Base-by-base conservation (phyloP, 2,329 filamentous ascomycete species). In the Diaporthe ampelina region DNA sequence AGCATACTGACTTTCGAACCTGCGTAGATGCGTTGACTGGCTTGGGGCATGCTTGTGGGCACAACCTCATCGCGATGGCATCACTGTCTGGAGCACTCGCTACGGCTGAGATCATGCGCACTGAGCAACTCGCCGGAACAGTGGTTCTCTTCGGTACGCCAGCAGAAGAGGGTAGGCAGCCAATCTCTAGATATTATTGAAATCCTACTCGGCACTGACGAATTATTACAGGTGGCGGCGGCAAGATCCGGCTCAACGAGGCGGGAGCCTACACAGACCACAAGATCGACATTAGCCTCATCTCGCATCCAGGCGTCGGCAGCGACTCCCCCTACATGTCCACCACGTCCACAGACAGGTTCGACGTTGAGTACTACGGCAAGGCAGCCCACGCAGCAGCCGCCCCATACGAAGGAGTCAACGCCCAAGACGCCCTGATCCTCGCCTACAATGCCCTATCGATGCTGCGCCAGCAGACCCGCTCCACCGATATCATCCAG, bases 71-170 rank as follows among this genome's bases (percentile, higher is more conserved):
- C 24, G 59, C 59, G 24, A 63, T 63, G 59, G 59, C 59, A 19
- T 63, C 59, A 3, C 24, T 63, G 5, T 26, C 24, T n/a, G 59
- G 59, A 3, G 59, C 59, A 15, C 59, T 63, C 1, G 59, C 59
- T 15, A 63, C 59, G 3, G 59, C 59, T 48, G 59, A 63, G 40
- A 48, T 63, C 24, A 15, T 63, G 59, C 59, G 59, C 9, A 48
- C 4, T 8, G 59, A 63, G 40, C 9, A 63, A 81, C 81, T 63
- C 86, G 87, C 43, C 77, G 80, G 0, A 84, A 83, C 8, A 84
- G 85, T 10, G 81, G 83, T 1, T 1, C 78, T 86, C 1, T 79
- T 86, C 0, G 85, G 85, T 0, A 86, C 85, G 0, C 85, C 85
- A 0, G 85, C 85, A 3, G 85, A 86, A 61, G 85, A 86, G n/a